Conservation (phyloP, 495 filamentous ascomycete genomes). For the Podospora anserina region DNA sequence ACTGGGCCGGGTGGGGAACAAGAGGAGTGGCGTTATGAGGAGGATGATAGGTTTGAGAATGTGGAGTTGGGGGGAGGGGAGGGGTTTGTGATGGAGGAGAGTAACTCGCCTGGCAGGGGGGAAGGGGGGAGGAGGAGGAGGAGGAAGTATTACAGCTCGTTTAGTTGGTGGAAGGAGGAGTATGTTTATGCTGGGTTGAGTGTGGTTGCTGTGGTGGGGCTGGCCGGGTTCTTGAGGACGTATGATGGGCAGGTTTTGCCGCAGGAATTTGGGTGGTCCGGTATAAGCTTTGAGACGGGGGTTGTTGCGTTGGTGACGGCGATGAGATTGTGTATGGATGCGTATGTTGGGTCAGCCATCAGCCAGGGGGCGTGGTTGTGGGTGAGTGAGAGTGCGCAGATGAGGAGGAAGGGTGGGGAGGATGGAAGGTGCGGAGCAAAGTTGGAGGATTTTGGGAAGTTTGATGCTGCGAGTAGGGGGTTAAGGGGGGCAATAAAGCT, state of each 20-base stretch:
- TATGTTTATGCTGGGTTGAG: conserved; percentile 33
- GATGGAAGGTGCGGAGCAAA: conserved; percentile 22
- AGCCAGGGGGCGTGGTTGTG: conserved; percentile 42
- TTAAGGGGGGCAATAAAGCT: conserved; percentile 33
- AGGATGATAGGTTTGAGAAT: background rate
- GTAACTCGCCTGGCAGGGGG: background rate
- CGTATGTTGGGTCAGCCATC: conserved; percentile 33
- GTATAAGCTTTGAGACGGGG: conserved; percentile 31
- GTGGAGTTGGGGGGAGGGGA: conserved; percentile 2
- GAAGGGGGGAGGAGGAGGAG: too few relatives aligned
- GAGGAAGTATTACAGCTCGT: conserved; percentile 13
- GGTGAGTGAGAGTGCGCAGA: conserved; percentile 34
- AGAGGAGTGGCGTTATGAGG: background rate
- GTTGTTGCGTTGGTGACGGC: conserved; percentile 36
- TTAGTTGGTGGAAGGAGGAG: conserved; percentile 37
- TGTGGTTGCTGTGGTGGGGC: conserved; percentile 21
- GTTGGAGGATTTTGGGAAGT: conserved; percentile 37
- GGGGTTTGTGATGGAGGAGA: background rate
- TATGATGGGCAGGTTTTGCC: conserved; percentile 34
- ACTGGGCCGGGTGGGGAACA: background rate
- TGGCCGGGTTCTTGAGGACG: conserved; percentile 26
- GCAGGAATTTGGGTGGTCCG: conserved; percentile 18
- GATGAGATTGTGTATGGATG: conserved; percentile 34
- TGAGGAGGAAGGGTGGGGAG: conserved; percentile 13
- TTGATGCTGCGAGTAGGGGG: conserved; percentile 38